A percentile compares a stretch with the other conserved stretches of the same genome.
phyloP scores from a whole-genome alignment of 2,329 filamentous ascomycete species.

The Xylariaceae sp. region DNA sequence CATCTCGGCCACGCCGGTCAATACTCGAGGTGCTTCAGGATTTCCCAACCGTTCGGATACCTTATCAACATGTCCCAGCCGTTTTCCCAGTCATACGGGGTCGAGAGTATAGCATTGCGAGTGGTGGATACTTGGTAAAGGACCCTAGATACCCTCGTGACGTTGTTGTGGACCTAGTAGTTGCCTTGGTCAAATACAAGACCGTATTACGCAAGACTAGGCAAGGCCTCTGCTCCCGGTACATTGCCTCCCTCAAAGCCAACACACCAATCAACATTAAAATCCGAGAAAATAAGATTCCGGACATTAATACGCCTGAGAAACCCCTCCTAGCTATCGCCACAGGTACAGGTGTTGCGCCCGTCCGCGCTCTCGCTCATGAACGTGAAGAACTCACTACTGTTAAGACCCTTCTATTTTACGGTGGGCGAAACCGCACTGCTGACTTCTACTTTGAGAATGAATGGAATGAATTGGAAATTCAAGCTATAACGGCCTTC shows the following conservation, averaged over 20 bases:
- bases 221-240: conserved; percentile 88
- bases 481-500: conserved; percentile 70
- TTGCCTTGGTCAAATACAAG: conserved; percentile 89
- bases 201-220: conserved; percentile 85
- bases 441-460: conserved; percentile 83
- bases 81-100: conserved; percentile 83
- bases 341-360: conserved; percentile 86
- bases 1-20: conserved; percentile 84
- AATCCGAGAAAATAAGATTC: conserved; percentile 53
- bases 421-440: conserved; percentile 76
- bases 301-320: conserved; percentile 22
- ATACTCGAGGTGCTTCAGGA: conserved; percentile 93
- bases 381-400: conserved; percentile 60
- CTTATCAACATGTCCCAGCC: conserved; percentile 73
- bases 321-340: conserved; percentile 77
- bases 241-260: conserved; percentile 70
- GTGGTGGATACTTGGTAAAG: conserved; percentile 59
- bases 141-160: conserved; percentile 31
- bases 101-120: conserved; percentile 93
- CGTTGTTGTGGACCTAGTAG: conserved; percentile 72
- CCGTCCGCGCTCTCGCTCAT: conserved; percentile 80
- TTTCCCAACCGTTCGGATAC: conserved; percentile 83
- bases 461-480: conserved; percentile 69
- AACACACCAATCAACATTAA: conserved; percentile 67
- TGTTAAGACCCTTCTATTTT: conserved; percentile 68